A percentile compares a stretch with the other conserved stretches of the same genome.
Evolutionary conservation across 495 filamentous ascomycete species (phyloP).

Genomic region (Coniosporium apollinis): DNA sequence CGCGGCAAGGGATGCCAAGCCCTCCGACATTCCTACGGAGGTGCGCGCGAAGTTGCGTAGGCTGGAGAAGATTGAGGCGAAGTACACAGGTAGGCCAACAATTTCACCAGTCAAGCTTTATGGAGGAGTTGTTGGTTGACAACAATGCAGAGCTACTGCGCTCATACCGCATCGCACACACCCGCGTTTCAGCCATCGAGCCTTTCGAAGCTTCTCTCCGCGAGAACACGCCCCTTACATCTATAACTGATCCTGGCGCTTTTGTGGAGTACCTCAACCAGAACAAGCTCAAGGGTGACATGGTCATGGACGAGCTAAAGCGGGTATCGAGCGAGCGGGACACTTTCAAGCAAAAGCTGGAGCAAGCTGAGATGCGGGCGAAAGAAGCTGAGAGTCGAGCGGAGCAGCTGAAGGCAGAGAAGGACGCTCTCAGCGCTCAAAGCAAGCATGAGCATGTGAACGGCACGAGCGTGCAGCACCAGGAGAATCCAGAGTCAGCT

Average conservation of each 20-base stretch:
- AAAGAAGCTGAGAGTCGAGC: slow-evolving; percentile 38
- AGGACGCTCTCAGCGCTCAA: no score
- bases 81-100: slow-evolving; percentile 53
- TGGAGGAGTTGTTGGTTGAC: no score
- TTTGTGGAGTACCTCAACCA: slow-evolving; percentile 91
- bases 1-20: slow-evolving; percentile 6
- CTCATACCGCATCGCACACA: slow-evolving; percentile 80
- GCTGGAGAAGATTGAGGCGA: slow-evolving; percentile 71
- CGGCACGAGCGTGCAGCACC: no score
- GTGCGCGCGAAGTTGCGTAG: slow-evolving; percentile 53
- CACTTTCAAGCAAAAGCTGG: slow-evolving; percentile 55
- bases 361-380: slow-evolving; percentile 48
- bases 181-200: slow-evolving; percentile 68
- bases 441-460: no score
- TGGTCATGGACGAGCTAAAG: slow-evolving; percentile 88
- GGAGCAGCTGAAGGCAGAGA: slow-evolving; percentile 35
- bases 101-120: background rate
- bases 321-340: slow-evolving; percentile 70
- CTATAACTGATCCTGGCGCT: slow-evolving; percentile 69
- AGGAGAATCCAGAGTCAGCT: no score
- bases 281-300: slow-evolving; percentile 66
- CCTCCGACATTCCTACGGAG: slow-evolving; percentile 53
- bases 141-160: slow-evolving; percentile 88
- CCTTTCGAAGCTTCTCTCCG: slow-evolving; percentile 79
- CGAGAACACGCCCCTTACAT: slow-evolving; percentile 80